Base-by-base conservation (phyloP, 129 eudicot species). In the Lactuca saligna region DNA sequence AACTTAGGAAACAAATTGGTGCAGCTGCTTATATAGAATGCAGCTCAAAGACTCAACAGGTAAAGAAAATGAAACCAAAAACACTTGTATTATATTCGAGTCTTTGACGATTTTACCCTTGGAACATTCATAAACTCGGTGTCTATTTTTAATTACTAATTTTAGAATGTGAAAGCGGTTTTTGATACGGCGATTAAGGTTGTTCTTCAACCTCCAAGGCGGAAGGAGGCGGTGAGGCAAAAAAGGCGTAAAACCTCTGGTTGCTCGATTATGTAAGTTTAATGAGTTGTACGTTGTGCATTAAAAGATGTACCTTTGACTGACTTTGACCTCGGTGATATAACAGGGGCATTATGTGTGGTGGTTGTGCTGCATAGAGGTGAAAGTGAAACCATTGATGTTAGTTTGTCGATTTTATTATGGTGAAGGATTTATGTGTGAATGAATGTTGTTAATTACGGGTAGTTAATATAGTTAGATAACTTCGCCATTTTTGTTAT, bases 181-280 rank as follows among this genome's bases (percentile, higher is more conserved):
- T 93, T 93, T 68, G 99, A 93, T 80, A 93, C 93, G 38, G 99
- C 99, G 42, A 89, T 93, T 61, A 93, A 93, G 77, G 97, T 85
- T 73, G 99, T 93, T 69, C 87, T 93, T 73, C 99, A 93, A 82
- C 99, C 99, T 75, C 95, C 97, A 3, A 82, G 99, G 79, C 82
- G 90, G 75, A 87, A 85, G 76, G 99, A 93, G 77, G 80, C 71
- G 25, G 75, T 75, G 54, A 81, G 82, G 76, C 87, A 85, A 82
- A 87, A 66, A 79, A 82, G 87, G 63, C 94, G 71, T 65, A 79
- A 82, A 64, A 87, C 66, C 73, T 75, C 87, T 37, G 93, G 92
- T 57, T 89, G 92, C 81, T 93, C 97, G 12, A 81, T 89, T 75
- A 85, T 87, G 99, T 93, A 54, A 89, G 99, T 84, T 63, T 63